Conservation (phyloP, 352 stramenopile genomes). For the Globisporangium cylindrosporum region DNA sequence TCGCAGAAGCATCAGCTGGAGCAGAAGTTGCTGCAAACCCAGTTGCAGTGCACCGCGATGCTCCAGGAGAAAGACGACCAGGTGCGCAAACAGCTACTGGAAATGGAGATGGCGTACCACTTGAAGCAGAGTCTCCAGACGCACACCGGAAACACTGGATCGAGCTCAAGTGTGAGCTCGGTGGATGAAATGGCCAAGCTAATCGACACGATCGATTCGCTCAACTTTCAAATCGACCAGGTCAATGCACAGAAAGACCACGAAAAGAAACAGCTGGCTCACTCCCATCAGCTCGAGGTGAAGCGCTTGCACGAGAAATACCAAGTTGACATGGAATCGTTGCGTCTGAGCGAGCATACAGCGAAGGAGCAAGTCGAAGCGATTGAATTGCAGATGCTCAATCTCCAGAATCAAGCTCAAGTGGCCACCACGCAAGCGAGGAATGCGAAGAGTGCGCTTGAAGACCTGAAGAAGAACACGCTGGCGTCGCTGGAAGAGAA, state of each 20-base stretch:
- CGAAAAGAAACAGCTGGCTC: conserved; percentile 30
- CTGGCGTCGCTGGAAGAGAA: conserved; percentile 60
- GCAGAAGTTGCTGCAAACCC: conserved; percentile 39
- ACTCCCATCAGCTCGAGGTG: conserved; percentile 47
- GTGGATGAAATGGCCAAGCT: conserved; percentile 44
- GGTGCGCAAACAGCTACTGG: conserved; percentile 46
- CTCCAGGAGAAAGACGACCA: conserved; percentile 62
- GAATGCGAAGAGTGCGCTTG: conserved; percentile 39
- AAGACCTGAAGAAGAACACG: conserved; percentile 51
- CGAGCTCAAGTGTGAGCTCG: conserved; percentile 7
- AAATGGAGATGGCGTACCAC: conserved; percentile 41
- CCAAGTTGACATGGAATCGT: conserved; percentile 59
- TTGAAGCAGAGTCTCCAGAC: conserved; percentile 27
- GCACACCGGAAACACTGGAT: background rate
- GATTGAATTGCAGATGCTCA: conserved; percentile 41
- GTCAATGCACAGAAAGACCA: conserved; percentile 37
- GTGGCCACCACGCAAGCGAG: conserved; percentile 50
- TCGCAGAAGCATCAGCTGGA: conserved; percentile 36
- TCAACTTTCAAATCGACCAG: conserved; percentile 61
- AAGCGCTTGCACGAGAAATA: conserved; percentile 67
- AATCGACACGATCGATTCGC: conserved; percentile 71
- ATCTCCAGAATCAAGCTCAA: conserved; percentile 53
- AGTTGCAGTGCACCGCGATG: conserved; percentile 32
- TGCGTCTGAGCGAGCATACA: conserved; percentile 59
- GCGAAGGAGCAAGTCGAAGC: conserved; percentile 56